Evolutionary conservation across 106 monocot genomes (phyloP), one percentile per base, ranked within the genome.

Genomic region (Dendrobium nobile): DNA sequence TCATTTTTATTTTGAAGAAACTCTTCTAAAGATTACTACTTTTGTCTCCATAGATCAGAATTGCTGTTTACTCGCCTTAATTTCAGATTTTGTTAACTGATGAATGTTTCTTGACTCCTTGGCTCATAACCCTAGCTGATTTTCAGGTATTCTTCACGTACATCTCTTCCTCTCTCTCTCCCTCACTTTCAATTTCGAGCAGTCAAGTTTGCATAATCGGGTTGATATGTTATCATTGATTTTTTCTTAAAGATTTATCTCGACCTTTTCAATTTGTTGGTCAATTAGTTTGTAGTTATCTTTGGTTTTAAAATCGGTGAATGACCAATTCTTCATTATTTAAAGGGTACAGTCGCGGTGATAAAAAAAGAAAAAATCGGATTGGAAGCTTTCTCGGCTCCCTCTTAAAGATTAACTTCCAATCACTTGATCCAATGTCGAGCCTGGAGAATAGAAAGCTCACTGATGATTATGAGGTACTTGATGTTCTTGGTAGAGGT

Each of bases 391-490:
- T 42, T 70, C 8, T 31, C 13, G 33, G 17, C 15, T 11, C 37
- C 37, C 13, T 13, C 51, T 51, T 51, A 15, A 51, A 15, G 33
- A 20, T 70, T 70, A 70, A 9, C 27, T 70, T 70, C 13, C 70
- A 51, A 51, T 51, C 51, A 33, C 37, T 74, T 43, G 74, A 48
- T 13, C 41, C 26, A 43, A 77, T 87, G 81, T 80, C 83, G 44
- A 84, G 65, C 78, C n/a, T 44, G 15, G 85, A 82, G 19, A 81
- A 28, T 48, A 91, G 85, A 82, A 91, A 75, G 41, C 79, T 91
- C 13, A 75, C 82, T 1, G 89, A 91, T 68, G 91, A 91, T 82
- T 91, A 87, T 16, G 87, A 91, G 41, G 91, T 91, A 18, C 47
- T 45, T 10, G 91, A 84, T 22, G 73, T 91, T 31, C 91, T 91